A percentile compares a stretch with the other conserved stretches of the same genome.
These are phyloP conservation scores for Flammula alnicola DNA, from an alignment of 1,284 basidiomycete genomes.

Conservation along the genomic window DNA sequence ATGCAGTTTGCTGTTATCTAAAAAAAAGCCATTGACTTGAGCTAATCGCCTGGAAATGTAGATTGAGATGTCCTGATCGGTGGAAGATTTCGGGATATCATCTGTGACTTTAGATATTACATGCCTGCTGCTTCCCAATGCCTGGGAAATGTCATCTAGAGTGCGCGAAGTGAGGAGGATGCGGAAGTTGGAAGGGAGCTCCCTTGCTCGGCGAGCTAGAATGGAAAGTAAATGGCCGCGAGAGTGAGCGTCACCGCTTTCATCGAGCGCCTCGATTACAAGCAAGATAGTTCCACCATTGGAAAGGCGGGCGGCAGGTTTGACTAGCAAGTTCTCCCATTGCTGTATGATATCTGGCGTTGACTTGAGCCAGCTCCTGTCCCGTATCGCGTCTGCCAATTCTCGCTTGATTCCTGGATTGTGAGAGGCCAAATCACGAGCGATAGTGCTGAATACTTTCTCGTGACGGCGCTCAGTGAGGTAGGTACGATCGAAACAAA, in stretches of 20 bases:
- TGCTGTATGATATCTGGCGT: slow-evolving; percentile 24
- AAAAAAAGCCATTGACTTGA: neutral
- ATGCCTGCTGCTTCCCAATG: slow-evolving; percentile 21
- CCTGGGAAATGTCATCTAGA: slow-evolving; percentile 24
- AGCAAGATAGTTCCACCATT: slow-evolving; percentile 37
- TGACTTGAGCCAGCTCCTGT: slow-evolving; percentile 9
- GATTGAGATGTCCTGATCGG: slow-evolving; percentile 16
- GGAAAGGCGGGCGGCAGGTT: slow-evolving; percentile 18
- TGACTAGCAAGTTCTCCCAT: slow-evolving; percentile 28
- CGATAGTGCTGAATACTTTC: slow-evolving; percentile 25
- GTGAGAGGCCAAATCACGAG: slow-evolving; percentile 28
- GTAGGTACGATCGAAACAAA: slow-evolving; percentile 21
- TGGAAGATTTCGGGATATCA: slow-evolving; percentile 5
- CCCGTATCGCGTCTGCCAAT: slow-evolving; percentile 16
- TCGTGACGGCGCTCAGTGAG: slow-evolving; percentile 15
- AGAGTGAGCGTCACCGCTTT: slow-evolving; percentile 30
- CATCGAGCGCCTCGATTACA: slow-evolving; percentile 39
- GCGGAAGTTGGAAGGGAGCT: slow-evolving; percentile 33
- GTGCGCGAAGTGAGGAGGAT: slow-evolving; percentile 35
- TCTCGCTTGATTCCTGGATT: slow-evolving; percentile 19
- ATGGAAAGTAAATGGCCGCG: slow-evolving; percentile 24
- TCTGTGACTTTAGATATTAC: slow-evolving; percentile 5
- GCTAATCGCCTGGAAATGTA: slow-evolving; percentile 6
- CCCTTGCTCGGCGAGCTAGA: slow-evolving; percentile 12
- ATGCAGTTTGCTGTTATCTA: neutral